Base-by-base conservation (phyloP, 805 yeast species). In the Ogataea glucozyma region DNA sequence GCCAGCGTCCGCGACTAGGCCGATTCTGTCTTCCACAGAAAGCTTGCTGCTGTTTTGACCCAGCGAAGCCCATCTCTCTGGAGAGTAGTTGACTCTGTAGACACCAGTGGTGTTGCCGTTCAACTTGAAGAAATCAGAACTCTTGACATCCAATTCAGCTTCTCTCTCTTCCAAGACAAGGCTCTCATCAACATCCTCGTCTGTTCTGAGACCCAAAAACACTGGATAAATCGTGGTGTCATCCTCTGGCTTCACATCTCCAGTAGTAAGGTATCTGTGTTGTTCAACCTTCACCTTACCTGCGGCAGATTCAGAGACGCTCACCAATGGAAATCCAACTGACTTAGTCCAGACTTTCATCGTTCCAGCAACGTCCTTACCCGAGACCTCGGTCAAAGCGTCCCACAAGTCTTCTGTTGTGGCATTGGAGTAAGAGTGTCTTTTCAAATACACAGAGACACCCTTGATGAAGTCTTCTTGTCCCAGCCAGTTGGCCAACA, bases 401-500 rank as follows among this genome's bases (percentile, higher is more conserved):
- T 63, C 65, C 89, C 93, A 87, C 49, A 87, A 72, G 53, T 85
- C 90, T 21, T 70, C 73, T 31, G 93, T 83, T 16, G 75, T 78
- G 31, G 95, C 88, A 67, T 88, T 87, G 38, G 79, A 75, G 56
- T 69, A 87, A 56, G 78, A 69, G 66, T 84, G 81, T 29, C 70
- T 69, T 47, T 79, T 72, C 62, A 87, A 75, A 63, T 87, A 87
- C 43, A 68, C 60, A 27, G 88, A 77, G 37, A 88, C 88, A 55
- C 95, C 95, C 54, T 75, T 73, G 51, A 87, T 72, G 64, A 87
- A 88, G 6, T 63, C 67, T 12, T 81, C 88, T 48, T 74, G 80
- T 38, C 93, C 90, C 41, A 88, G 65, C 70, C 78, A 80, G 51
- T 75, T 76, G 30, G 90, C 79, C 43, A 86, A 69, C 95, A 87